These are phyloP conservation scores for Ulota crispa DNA, from an alignment of 225 moss, liverwort and hornwort species.

Conservation along the genomic window DNA sequence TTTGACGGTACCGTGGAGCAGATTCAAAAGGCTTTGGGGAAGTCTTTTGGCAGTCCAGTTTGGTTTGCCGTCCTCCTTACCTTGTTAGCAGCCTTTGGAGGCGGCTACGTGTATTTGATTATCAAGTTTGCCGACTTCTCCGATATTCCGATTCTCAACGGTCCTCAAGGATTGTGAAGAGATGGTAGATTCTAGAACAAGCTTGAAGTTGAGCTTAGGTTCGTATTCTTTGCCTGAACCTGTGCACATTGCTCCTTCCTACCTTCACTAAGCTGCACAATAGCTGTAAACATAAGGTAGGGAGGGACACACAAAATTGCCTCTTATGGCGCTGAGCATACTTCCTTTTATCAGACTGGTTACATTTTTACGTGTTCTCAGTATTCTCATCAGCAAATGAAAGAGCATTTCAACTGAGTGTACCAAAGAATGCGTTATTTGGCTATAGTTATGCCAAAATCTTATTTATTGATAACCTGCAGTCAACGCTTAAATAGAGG, in stretches of 20 bases:
- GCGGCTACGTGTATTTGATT: constrained; percentile 72
- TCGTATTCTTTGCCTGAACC: constrained; percentile 22
- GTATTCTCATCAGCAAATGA: background rate
- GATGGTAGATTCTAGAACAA: constrained; percentile 1
- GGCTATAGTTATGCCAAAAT: background rate
- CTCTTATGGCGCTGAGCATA: background rate
- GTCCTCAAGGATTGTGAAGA: constrained; percentile 28
- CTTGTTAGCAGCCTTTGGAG: constrained; percentile 73
- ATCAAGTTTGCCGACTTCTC: constrained; percentile 71
- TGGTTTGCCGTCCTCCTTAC: constrained; percentile 78
- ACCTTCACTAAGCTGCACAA: background rate
- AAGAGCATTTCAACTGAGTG: background rate
- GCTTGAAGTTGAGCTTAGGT: background rate
- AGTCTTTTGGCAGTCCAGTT: constrained; percentile 68
- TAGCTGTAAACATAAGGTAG: background rate
- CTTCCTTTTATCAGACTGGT: background rate
- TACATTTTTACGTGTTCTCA: background rate
- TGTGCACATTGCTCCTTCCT: constrained; percentile 18
- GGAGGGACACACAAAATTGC: background rate
- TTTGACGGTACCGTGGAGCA: constrained; percentile 47
- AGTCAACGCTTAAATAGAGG: background rate
- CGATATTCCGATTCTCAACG: constrained; percentile 89
- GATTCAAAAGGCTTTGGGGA: constrained; percentile 67
- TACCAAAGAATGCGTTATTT: background rate
- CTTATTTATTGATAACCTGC: background rate